A percentile compares a stretch with the other conserved stretches of the same genome.
Conservation (phyloP, 306 rosid genomes). For the Ormosia semicastrata region DNA sequence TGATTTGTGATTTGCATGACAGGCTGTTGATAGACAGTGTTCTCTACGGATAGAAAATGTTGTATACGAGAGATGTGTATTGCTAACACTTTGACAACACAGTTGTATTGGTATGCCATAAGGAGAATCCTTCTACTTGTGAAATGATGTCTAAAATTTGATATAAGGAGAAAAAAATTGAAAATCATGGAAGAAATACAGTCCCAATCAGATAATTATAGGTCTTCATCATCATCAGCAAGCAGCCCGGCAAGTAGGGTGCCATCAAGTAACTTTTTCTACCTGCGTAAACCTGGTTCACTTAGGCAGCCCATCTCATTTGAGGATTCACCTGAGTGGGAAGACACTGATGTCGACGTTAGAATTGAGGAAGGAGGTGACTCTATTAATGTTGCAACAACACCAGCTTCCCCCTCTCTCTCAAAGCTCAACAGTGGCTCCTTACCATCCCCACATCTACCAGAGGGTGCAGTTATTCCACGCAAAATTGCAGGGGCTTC, state of each 20-base stretch:
- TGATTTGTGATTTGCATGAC: slow-evolving; percentile 24
- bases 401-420: slow-evolving; percentile 89
- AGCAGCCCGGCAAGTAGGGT: slow-evolving; percentile 98
- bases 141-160: slow-evolving; percentile 18
- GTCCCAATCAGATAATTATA: slow-evolving; percentile 87
- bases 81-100: neutral
- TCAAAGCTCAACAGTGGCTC: slow-evolving; percentile 89
- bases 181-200: slow-evolving; percentile 88
- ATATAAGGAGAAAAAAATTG: neutral
- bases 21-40: slow-evolving; percentile 24
- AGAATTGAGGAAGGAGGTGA: slow-evolving; percentile 91
- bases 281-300: slow-evolving; percentile 92
- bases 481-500: slow-evolving; percentile 87
- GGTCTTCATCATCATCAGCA: slow-evolving; percentile 96
- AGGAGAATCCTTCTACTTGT: slow-evolving; percentile 17
- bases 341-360: slow-evolving; percentile 73
- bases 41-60: slow-evolving; percentile 1
- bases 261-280: slow-evolving; percentile 96
- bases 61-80: neutral
- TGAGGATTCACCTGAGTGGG: slow-evolving; percentile 99
- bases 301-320: slow-evolving; percentile 94
- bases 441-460: slow-evolving; percentile 80
- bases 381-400: slow-evolving; percentile 69
- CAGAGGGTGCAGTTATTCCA: slow-evolving; percentile 62
- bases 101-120: neutral